A percentile compares a stretch with the other conserved stretches of the same genome.
phyloP scores from a whole-genome alignment of 2,329 filamentous ascomycete species.

The Phaeosphaeria sp. region DNA sequence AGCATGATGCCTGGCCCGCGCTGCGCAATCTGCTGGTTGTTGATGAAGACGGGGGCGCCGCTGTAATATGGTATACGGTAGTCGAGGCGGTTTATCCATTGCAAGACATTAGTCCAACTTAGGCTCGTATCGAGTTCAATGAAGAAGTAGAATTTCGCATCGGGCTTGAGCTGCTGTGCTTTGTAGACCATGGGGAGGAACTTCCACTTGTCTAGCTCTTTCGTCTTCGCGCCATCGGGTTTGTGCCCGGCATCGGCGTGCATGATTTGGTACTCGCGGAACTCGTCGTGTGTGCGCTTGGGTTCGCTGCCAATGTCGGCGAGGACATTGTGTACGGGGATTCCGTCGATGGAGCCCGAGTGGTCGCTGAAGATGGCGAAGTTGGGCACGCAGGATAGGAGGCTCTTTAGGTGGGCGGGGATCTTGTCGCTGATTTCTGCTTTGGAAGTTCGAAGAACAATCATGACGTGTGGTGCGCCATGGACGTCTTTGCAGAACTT shows the following conservation, averaged over 20 bases:
- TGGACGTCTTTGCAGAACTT: conserved; percentile 32
- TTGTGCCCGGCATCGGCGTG: conserved; percentile 51
- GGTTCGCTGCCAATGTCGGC: conserved; percentile 45
- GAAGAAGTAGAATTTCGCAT: conserved; percentile 40
- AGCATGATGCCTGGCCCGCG: conserved; percentile 52
- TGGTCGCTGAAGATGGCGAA: conserved; percentile 66
- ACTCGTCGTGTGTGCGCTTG: conserved; percentile 54
- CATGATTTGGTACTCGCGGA: conserved; percentile 59
- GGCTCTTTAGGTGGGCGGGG: conserved; percentile 61
- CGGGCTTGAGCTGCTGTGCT: conserved; percentile 47
- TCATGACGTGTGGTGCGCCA: conserved; percentile 58
- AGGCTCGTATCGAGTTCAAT: conserved; percentile 45
- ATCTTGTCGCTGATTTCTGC: conserved; percentile 63
- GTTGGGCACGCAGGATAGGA: conserved; percentile 62
- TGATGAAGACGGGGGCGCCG: conserved; percentile 48
- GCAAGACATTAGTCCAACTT: conserved; percentile 47
- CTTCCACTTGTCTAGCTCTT: conserved; percentile 65
- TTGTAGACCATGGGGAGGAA: conserved; percentile 62
- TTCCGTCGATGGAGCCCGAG: conserved; percentile 58
- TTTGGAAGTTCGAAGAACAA: conserved; percentile 65
- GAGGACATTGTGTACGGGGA: conserved; percentile 59
- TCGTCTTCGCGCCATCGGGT: conserved; percentile 52
- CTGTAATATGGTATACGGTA: conserved; percentile 51
- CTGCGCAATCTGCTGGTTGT: conserved; percentile 49
- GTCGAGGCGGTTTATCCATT: conserved; percentile 49